These are phyloP conservation scores for Candida ortonii DNA, from an alignment of 805 yeast species.

Conservation along the genomic window DNA sequence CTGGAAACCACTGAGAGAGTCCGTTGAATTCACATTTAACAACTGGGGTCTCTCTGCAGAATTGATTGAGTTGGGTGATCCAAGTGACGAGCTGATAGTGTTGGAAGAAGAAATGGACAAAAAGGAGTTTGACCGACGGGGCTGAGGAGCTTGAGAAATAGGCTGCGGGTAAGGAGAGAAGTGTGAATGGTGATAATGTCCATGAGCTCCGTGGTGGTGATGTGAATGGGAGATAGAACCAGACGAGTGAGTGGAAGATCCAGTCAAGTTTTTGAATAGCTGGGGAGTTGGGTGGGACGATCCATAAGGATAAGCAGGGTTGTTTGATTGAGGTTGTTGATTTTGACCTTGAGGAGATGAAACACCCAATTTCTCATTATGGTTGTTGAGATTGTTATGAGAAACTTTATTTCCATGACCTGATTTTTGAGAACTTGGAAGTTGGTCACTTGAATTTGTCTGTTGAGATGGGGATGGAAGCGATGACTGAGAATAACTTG, in stretches of 20 bases:
- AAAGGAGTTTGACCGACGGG: constrained; percentile 23
- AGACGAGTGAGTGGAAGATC: constrained; percentile 29
- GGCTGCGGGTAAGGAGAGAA: constrained; percentile 29
- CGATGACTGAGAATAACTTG: constrained; percentile 22
- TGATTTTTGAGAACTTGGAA: no score
- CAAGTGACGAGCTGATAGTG: constrained; percentile 22
- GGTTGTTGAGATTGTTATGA: constrained; percentile 22
- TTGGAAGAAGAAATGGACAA: constrained; percentile 28
- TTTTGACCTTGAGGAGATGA: constrained; percentile 3
- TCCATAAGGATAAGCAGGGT: constrained; percentile 5
- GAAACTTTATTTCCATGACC: constrained; percentile 21
- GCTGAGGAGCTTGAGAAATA: constrained; percentile 9
- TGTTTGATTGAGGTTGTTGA: constrained; percentile 4
- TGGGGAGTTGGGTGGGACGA: constrained; percentile 16
- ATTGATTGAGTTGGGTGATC: constrained; percentile 22
- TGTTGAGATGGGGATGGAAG: constrained; percentile 17
- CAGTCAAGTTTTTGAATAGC: constrained; percentile 25
- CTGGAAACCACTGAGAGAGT: constrained; percentile 25
- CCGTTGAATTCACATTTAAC: constrained; percentile 22
- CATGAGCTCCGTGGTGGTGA: constrained; percentile 22
- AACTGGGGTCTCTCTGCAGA: constrained; percentile 28
- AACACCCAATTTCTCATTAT: constrained; percentile 14
- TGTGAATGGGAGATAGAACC: constrained; percentile 19
- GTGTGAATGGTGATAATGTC: constrained; percentile 24
- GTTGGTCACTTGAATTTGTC: constrained; percentile 12